These are phyloP conservation scores for Botrytis tulipae DNA, from an alignment of 2,329 filamentous ascomycete genomes.

Conservation along the genomic window DNA sequence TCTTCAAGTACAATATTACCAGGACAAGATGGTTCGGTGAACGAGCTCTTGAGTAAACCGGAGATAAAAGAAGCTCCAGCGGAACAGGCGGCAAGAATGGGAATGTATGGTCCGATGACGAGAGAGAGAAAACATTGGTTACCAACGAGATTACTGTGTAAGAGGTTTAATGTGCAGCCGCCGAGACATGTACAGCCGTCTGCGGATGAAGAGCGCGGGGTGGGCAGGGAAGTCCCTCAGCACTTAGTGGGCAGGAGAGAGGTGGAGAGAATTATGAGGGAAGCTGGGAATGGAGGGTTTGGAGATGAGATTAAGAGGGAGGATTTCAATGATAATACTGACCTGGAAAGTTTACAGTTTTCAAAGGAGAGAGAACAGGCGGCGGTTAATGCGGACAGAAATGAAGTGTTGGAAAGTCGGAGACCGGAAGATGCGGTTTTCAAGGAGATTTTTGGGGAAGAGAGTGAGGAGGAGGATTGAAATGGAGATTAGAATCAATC, in stretches of 20 bases:
- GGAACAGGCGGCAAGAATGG: constrained; percentile 80
- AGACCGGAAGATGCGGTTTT: constrained; percentile 80
- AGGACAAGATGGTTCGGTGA: constrained; percentile 33
- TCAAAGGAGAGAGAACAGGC: constrained; percentile 26
- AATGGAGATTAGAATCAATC: too few relatives aligned
- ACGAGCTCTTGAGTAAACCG: constrained; percentile 49
- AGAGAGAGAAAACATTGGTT: constrained; percentile 69
- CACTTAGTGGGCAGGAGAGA: constrained; percentile 54
- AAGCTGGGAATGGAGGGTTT: constrained; percentile 38
- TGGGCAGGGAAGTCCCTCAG: constrained; percentile 31
- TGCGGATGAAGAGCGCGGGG: constrained; percentile 37
- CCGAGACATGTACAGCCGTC: constrained; percentile 63
- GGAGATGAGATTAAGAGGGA: constrained; percentile 35
- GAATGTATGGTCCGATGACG: constrained; percentile 92
- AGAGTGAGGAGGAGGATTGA: constrained; percentile 59
- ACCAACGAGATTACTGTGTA: constrained; percentile 84
- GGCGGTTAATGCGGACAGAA: constrained; percentile 68
- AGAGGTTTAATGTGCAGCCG: constrained; percentile 84
- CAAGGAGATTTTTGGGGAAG: constrained; percentile 89
- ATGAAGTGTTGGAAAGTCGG: constrained; percentile 73
- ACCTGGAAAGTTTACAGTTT: not conserved
- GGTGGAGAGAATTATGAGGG: constrained; percentile 54
- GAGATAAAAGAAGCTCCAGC: constrained; percentile 69
- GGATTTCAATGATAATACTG: not conserved
- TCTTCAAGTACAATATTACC: constrained; percentile 41